A percentile compares a stretch with the other conserved stretches of the same genome.
Conservation (phyloP, 2,329 filamentous ascomycete genomes). For the Talaromyces islandicus region DNA sequence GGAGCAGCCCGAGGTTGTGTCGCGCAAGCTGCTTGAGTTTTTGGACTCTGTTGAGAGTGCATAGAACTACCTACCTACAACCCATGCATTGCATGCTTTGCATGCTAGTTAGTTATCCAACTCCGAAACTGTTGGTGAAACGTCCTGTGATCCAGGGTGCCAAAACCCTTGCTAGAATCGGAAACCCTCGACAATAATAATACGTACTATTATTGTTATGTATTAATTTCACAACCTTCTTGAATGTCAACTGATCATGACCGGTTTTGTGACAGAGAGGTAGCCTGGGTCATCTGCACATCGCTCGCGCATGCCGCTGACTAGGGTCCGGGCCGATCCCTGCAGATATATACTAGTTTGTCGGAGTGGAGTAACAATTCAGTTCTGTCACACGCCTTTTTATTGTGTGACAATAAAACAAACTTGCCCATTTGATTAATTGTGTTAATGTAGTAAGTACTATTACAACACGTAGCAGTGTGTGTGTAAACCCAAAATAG, state of each 20-base stretch:
- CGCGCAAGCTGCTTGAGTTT: slow-evolving; percentile 13
- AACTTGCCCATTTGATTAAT: too few relatives aligned
- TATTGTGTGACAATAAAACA: not conserved
- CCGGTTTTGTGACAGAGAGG: not conserved
- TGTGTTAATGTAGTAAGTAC: too few relatives aligned
- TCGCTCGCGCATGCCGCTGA: not conserved
- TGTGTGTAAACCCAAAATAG: too few relatives aligned
- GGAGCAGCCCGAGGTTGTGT: slow-evolving; percentile 18
- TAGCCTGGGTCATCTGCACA: not conserved
- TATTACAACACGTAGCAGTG: too few relatives aligned
- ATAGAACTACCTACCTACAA: not conserved
- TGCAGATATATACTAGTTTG: too few relatives aligned
- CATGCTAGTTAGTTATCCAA: too few relatives aligned
- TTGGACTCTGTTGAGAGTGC: slow-evolving; percentile 12
- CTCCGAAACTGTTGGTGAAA: not conserved
- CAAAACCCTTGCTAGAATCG: not conserved
- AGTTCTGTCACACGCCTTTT: not conserved
- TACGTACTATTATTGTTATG: not conserved
- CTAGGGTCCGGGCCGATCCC: not conserved
- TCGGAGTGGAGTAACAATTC: not conserved
- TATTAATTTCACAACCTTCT: too few relatives aligned
- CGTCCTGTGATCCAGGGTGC: not conserved
- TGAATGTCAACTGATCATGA: not conserved
- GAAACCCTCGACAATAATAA: not conserved
- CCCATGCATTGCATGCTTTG: not conserved